A percentile compares a stretch with the other conserved stretches of the same genome.
Evolutionary conservation across 345 rosid genomes (phyloP).

Genomic region (Euphorbia peplus): DNA sequence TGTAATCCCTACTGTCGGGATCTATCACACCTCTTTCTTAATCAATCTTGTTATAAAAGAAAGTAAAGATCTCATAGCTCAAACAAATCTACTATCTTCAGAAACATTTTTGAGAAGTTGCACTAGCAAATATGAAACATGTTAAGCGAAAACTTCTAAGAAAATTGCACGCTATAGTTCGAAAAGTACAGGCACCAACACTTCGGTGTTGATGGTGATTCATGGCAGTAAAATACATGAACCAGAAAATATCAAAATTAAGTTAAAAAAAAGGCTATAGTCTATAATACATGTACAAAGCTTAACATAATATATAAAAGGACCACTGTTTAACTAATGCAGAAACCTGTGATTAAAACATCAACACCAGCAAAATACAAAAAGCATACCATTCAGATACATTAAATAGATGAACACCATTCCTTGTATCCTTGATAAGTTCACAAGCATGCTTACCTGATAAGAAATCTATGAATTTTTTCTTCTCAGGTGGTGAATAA

Average conservation of each 20-base stretch:
- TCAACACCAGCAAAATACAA: slow-evolving; percentile 32
- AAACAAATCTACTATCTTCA: slow-evolving; percentile 1
- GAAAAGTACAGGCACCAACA: background rate
- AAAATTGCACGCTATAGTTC: background rate
- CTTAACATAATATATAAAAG: slow-evolving; percentile 35
- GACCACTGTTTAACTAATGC: slow-evolving; percentile 32
- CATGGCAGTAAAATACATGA: slow-evolving; percentile 16
- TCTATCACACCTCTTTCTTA: no score
- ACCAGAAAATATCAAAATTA: slow-evolving; percentile 1
- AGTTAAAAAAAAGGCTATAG: slow-evolving; percentile 25
- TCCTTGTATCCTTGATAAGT: slow-evolving; percentile 25
- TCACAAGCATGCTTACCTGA: slow-evolving; percentile 30
- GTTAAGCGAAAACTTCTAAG: background rate
- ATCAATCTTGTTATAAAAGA: background rate
- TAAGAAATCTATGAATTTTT: slow-evolving; percentile 46
- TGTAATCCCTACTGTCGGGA: background rate
- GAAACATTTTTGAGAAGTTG: background rate
- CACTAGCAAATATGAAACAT: background rate
- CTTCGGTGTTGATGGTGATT: slow-evolving; percentile 12
- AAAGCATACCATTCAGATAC: slow-evolving; percentile 37
- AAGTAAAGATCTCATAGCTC: slow-evolving; percentile 4
- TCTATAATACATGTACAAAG: slow-evolving; percentile 56
- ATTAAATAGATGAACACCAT: slow-evolving; percentile 25
- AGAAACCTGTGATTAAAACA: slow-evolving; percentile 46
- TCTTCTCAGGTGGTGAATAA: slow-evolving; percentile 79